Base-by-base conservation (phyloP, 257 asterid species). In the Forsythia suspensa region DNA sequence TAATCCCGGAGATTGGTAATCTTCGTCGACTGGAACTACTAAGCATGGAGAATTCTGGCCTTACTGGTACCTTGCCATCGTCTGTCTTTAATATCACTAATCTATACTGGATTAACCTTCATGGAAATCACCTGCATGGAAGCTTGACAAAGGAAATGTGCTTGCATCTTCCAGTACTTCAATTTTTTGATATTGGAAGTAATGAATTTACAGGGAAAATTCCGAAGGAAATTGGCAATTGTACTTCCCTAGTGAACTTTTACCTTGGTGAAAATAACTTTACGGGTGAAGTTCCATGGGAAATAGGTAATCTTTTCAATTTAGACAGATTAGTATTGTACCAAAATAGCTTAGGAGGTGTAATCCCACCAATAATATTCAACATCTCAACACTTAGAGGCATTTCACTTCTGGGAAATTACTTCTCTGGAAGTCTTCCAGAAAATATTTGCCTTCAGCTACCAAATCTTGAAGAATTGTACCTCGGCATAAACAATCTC, bases 1-100 rank as follows among this genome's bases (percentile, higher is more conserved):
- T 85, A 71, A 87, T 87, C 20, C 59, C 63, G 13, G 89, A 85
- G 73, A 65, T 87, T 40, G 77, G 85, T 55, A 77, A 76, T 7
- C 85, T 87, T 51, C 69, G 43, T 68, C 52, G 52, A 57, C 69
- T 81, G 79, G 43, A 42, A 72, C 11, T 20, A 34, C 77, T 87
- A 41, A 59, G 75, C 43, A 74, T 82, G 75, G 75, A 71, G 46
- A 76, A 43, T 69, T 70, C 72, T 5, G 80, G 74, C 40, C 69
- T 87, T 70, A 71, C 40, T 11, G 87, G 88, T 24, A 63, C 69
- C 12, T 59, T 87, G 42, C 85, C 82, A 15, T 6, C 65, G 15
- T 40, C 80, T 6, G 52, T 86, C 72, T 81, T 84, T 44, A 74
- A 83, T 41, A 79, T 80, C 65, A 81, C 84, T 36, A 83, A 41